Evolutionary conservation across 2,329 filamentous ascomycete genomes (phyloP).

Genomic region (Macroventuria anomochaeta): DNA sequence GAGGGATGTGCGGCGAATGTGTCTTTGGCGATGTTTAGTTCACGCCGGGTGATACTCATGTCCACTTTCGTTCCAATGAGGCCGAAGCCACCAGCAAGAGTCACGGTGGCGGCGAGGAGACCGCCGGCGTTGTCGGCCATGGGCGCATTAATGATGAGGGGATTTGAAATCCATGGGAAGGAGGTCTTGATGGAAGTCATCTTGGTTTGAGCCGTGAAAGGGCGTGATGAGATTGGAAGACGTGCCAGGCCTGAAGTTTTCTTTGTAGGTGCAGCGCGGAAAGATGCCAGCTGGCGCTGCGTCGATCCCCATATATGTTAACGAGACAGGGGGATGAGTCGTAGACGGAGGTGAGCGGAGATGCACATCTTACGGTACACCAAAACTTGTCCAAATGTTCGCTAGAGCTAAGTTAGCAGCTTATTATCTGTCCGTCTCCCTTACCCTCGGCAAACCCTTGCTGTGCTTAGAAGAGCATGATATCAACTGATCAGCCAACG

Average conservation of each 20-base stretch:
- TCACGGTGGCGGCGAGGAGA: conserved; percentile 67
- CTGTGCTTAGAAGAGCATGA: not conserved
- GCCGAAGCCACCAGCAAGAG: conserved; percentile 57
- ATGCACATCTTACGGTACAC: not conserved
- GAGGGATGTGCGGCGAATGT: not conserved
- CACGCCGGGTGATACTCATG: conserved; percentile 37
- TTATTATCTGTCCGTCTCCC: too few species aligned
- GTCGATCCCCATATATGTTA: not conserved
- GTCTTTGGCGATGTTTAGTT: conserved; percentile 36
- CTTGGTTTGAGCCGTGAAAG: not conserved
- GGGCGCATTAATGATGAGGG: conserved; percentile 68
- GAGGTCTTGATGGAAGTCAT: not conserved
- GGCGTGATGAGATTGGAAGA: not conserved
- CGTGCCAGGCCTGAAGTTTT: not conserved
- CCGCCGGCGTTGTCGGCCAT: conserved; percentile 69
- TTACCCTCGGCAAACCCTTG: too few species aligned
- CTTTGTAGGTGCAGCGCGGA: not conserved
- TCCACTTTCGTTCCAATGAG: conserved; percentile 51
- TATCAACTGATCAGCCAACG: not conserved
- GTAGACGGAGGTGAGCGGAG: not conserved
- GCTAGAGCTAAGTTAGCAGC: too few species aligned
- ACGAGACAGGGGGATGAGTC: not conserved
- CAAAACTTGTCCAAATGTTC: too few species aligned
- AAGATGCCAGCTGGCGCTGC: not conserved
- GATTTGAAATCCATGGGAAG: conserved; percentile 61